Evolutionary conservation across 371 early-diverging fungal genomes (phyloP).

Genomic region (Mortierella sp.): DNA sequence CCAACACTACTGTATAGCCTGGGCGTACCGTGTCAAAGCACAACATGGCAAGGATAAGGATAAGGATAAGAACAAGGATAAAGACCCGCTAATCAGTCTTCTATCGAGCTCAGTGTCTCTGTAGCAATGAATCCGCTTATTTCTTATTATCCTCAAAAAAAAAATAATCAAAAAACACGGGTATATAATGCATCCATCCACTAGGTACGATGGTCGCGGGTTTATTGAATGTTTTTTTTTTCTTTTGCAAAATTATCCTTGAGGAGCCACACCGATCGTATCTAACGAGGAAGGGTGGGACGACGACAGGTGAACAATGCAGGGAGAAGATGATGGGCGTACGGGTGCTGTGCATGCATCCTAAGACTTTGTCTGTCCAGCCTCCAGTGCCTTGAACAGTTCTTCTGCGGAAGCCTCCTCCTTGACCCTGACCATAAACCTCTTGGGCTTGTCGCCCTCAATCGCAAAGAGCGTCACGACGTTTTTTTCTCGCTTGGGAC

Average conservation of each 20-base stretch:
- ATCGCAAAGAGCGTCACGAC: constrained; percentile 33
- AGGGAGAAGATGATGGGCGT: no score
- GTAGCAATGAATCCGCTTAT: no score
- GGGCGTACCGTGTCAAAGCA: constrained; percentile 64
- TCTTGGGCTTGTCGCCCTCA: constrained; percentile 37
- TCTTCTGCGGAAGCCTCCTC: constrained; percentile 28
- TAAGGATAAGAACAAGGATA: not conserved
- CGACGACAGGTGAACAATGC: no score
- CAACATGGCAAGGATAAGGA: not conserved
- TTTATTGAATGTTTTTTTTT: not conserved
- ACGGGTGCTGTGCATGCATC: no score
- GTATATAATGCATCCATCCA: no score
- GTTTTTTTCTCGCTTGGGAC: constrained; percentile 22
- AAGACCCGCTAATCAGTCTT: constrained; percentile 14
- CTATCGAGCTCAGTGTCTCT: constrained; percentile 10
- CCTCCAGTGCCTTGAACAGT: constrained; percentile 16
- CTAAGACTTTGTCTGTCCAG: constrained; percentile 11
- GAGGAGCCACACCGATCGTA: no score
- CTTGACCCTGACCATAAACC: constrained; percentile 40
- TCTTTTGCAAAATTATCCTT: no score
- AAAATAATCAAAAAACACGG: not conserved
- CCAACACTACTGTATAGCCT: constrained; percentile 90
- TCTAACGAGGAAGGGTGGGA: no score
- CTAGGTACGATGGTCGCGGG: no score
- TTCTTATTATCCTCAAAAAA: no score